Evolutionary conservation across 1,284 basidiomycete genomes (phyloP), one percentile per base, ranked within the genome.

Genomic region (Apiotrichum veenhuisii): DNA sequence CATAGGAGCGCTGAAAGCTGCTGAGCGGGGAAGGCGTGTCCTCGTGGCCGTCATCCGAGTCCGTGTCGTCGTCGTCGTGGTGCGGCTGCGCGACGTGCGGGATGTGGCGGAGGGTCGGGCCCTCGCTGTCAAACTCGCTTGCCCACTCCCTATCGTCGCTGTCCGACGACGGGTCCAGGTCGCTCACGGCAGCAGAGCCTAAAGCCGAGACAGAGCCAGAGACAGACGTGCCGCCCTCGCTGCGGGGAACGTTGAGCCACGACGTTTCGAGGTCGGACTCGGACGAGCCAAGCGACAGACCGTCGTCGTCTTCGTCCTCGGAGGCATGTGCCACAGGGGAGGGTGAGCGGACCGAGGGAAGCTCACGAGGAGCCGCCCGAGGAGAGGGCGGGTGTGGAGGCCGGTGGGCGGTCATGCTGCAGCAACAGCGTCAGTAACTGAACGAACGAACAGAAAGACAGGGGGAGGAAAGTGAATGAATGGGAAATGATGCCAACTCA

Each of bases 1-100:
- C 59, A 52, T 56, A 58, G 7, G 54, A 54, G 22, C 52, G 52
- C 41, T 58, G 52, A 49, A 62, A 62, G 20, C 43, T 44, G 47
- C 46, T 36, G 14, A 34, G n/a, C 18, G 25, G 30, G 14, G 55
- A 47, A 1, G 52, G 33, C 2, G 52, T 27, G 20, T 44, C 23
- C 37, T 55, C 43, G 1, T 25, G 15, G 5, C 51, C 54, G 36
- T 34, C 47, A 15, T 41, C 40, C 20, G 15, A 51, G 34, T 43
- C 38, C n/a, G 40, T 22, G 38, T 45, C 41, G n/a, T 46, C 50
- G 26, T 51, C 42, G 25, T 47, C 40, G 5, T 25, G 17, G 8
- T 44, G 38, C 23, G 51, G 41, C 22, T 46, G 38, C 27, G 15
- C 40, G 25, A 37, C 50, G 38, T 57, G 46, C 1, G 54, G 52